Evolutionary conservation across 1,139 yeast species (phyloP), one percentile per base, ranked within the genome.

Genomic region (Starmera stellimalicola): DNA sequence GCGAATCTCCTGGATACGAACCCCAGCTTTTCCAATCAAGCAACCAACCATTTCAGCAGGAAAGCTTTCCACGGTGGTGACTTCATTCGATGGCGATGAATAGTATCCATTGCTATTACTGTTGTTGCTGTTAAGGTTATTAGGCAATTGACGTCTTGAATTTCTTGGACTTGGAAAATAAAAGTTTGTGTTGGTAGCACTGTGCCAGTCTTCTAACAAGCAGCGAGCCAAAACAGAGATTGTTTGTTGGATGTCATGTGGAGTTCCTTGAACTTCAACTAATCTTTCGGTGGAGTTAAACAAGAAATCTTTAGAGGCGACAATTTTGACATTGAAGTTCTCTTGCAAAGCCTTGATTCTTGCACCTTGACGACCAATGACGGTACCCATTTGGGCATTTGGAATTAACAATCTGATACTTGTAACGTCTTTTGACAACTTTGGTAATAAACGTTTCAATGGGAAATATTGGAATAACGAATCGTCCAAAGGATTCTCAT

Each of bases 1-100:
- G 47, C 95, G 71, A 35, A 87, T 82, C 37, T 88, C 94, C 54
- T 83, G 93, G 47, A 87, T 84, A 59, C 94, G 72, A 30, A 83
- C 64, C 30, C 95, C 95, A 45, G 79, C 78, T 49, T 80, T 80
- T 45, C 96, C 96, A 50, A 87, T 84, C 38, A 87, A 68, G 33
- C 95, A 93, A 31, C 96, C 96, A 33, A 87, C 95, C 63, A 79
- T 77, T 39, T 78, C 87, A 45, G 82, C 78, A 27, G 94, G 85
- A 54, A 85, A 80, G 16, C 72, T 61, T 24, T 78, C 63, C 23
- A 60, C 59, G 33, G 63, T 68, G 8, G 63, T 54, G 28, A 57
- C 50, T 35, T 57, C 62, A 27, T 48, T 55, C 3, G 26, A 9
- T 24, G 16, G 45, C 51, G 26, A 39, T 29, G 7, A 34, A 18